A percentile compares a stretch with the other conserved stretches of the same genome.
Conservation (phyloP, 345 rosid species). For the Heritiera fomes region DNA sequence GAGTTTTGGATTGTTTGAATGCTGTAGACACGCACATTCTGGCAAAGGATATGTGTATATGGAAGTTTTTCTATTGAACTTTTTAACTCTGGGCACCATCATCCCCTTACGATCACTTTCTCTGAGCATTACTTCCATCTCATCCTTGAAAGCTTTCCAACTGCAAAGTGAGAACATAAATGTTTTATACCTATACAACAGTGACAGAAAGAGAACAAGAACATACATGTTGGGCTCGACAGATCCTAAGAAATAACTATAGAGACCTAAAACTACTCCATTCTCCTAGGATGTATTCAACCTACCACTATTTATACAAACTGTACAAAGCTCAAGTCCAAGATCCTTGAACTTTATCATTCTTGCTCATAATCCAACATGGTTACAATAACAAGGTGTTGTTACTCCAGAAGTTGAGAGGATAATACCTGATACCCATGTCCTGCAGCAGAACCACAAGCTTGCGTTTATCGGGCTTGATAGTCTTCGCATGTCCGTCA, state of each 20-base stretch:
- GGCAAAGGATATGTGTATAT: conserved; percentile 85
- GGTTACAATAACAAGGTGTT: not conserved
- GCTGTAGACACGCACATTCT: conserved; percentile 77
- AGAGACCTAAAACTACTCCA: not conserved
- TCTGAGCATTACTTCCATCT: conserved; percentile 65
- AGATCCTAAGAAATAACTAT: not conserved
- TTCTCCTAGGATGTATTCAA: not conserved
- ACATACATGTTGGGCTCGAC: not conserved
- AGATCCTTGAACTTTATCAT: not conserved
- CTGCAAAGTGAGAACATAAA: conserved; percentile 45
- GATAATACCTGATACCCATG: conserved; percentile 64
- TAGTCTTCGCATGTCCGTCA: conserved; percentile 86
- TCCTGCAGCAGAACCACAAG: conserved; percentile 77
- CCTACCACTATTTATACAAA: not conserved
- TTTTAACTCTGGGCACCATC: conserved; percentile 75
- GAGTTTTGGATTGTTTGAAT: conserved; percentile 46
- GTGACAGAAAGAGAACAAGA: not conserved
- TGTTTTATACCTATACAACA: not conserved
- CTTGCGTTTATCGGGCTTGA: conserved; percentile 82
- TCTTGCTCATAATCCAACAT: not conserved
- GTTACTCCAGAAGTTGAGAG: conserved; percentile 13
- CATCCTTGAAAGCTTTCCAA: conserved; percentile 70
- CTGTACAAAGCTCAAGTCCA: not conserved
- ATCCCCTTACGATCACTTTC: conserved; percentile 88
- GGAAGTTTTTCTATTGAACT: conserved; percentile 83